A percentile compares a stretch with the other conserved stretches of the same genome.
Conservation (phyloP, 345 rosid species). For the Adansonia digitata region DNA sequence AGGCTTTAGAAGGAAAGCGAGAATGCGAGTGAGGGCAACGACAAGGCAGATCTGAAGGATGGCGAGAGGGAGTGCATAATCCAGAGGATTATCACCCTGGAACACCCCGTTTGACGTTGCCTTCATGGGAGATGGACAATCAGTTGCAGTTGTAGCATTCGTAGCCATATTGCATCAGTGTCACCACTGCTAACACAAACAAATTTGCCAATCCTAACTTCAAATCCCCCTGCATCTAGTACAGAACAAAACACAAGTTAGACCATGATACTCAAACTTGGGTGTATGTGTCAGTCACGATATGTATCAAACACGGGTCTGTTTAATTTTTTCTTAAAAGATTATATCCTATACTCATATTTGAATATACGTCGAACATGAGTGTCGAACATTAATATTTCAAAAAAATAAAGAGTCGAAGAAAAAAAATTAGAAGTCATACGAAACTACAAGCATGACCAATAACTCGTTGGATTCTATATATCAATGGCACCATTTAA, state of each 20-base stretch:
- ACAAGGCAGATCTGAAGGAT: conserved; percentile 82
- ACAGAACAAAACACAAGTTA: fast-evolving
- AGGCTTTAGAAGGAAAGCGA: conserved; percentile 65
- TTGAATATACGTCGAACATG: too few relatives aligned
- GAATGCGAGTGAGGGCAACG: conserved; percentile 61
- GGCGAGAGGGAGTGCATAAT: conserved; percentile 72
- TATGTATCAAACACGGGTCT: too few relatives aligned
- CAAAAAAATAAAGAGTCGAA: too few relatives aligned
- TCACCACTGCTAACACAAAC: background rate
- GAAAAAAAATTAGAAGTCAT: too few relatives aligned
- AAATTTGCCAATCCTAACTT: background rate
- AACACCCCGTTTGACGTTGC: conserved; percentile 83
- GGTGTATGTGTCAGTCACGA: too few relatives aligned
- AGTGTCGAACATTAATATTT: too few relatives aligned
- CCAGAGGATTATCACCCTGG: conserved; percentile 69
- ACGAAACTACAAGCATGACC: background rate
- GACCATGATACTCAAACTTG: too few relatives aligned
- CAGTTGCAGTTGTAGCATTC: background rate
- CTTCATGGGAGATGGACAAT: conserved; percentile 54
- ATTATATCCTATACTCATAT: too few relatives aligned
- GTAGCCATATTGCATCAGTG: background rate
- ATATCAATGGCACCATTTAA: too few relatives aligned
- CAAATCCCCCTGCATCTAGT: background rate
- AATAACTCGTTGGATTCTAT: background rate
- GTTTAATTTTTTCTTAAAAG: too few relatives aligned